Conservation (phyloP, 148 eudicot genomes). For the Fagopyrum tataricum region DNA sequence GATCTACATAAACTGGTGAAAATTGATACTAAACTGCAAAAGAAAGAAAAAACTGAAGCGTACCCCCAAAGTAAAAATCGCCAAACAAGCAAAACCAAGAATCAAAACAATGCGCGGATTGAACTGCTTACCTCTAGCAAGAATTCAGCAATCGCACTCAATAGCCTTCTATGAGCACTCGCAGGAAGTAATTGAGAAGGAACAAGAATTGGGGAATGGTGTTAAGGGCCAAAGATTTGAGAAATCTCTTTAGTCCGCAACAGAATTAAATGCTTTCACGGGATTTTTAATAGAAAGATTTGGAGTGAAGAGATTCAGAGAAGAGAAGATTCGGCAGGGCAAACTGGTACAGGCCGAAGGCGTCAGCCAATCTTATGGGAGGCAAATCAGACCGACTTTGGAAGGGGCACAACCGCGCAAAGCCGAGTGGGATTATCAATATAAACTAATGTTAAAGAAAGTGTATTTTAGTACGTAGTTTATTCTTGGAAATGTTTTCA, state of each 20-base stretch:
- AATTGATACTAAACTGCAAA: not conserved
- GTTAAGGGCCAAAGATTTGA: not conserved
- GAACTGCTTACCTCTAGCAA: conserved; percentile 8
- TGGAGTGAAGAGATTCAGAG: not conserved
- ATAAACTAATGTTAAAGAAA: too few relatives aligned
- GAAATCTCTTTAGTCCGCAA: not conserved
- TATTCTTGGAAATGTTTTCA: too few relatives aligned
- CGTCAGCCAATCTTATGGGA: conserved; percentile 1
- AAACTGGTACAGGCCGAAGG: not conserved
- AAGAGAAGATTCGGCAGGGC: not conserved
- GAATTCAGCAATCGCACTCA: not conserved
- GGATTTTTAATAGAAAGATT: not conserved
- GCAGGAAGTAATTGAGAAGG: not conserved
- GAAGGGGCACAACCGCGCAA: too few relatives aligned
- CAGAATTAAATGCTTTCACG: not conserved
- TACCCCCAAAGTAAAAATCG: not conserved
- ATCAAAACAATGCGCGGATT: not conserved
- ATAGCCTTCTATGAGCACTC: not conserved
- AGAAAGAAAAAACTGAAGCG: not conserved
- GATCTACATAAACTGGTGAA: conserved; percentile 2
- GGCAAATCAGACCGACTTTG: not conserved
- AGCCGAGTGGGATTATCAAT: too few relatives aligned
- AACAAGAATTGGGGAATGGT: not conserved
- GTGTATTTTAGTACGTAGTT: too few relatives aligned
- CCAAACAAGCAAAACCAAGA: not conserved